These are phyloP conservation scores for Betula pendula DNA, from an alignment of 306 rosid species.

Conservation along the genomic window DNA sequence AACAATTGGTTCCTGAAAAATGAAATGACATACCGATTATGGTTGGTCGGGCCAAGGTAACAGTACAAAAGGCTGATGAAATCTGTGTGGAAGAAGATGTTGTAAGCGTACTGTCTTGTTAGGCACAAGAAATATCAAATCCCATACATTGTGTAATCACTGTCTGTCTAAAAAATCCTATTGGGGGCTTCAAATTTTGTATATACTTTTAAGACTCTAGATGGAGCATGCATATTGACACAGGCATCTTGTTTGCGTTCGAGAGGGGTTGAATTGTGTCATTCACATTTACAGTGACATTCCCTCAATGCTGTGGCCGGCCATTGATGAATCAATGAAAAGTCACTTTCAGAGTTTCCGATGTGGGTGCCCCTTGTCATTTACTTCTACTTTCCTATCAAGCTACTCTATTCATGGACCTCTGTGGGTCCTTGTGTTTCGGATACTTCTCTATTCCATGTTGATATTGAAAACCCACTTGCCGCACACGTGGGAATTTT, in stretches of 20 bases:
- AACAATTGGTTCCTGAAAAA: constrained; percentile 28
- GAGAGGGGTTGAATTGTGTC: constrained; percentile 16
- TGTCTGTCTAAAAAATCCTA: constrained; percentile 25
- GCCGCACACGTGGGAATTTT: constrained; percentile 5
- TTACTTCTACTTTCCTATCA: background rate
- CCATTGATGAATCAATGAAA: constrained; percentile 25
- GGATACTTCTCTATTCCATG: constrained; percentile 7
- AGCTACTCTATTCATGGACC: background rate
- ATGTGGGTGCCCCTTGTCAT: background rate
- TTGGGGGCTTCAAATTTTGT: constrained; percentile 27
- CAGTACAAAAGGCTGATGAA: constrained; percentile 24
- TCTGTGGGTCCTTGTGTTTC: constrained; percentile 24
- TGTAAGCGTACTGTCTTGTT: constrained; percentile 14
- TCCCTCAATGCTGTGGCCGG: constrained; percentile 25
- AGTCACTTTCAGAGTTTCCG: constrained; percentile 26
- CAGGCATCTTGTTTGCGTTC: constrained; percentile 17
- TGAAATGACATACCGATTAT: constrained; percentile 32
- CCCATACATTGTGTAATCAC: constrained; percentile 33
- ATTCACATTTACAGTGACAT: constrained; percentile 25
- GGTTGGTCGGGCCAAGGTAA: constrained; percentile 34
- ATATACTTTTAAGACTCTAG: constrained; percentile 18
- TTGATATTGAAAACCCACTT: background rate
- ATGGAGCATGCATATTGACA: constrained; percentile 2
- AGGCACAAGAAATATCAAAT: constrained; percentile 16
- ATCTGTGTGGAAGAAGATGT: constrained; percentile 3